phyloP scores from a whole-genome alignment of 495 filamentous ascomycete species.

The Lophium mytilinum region DNA sequence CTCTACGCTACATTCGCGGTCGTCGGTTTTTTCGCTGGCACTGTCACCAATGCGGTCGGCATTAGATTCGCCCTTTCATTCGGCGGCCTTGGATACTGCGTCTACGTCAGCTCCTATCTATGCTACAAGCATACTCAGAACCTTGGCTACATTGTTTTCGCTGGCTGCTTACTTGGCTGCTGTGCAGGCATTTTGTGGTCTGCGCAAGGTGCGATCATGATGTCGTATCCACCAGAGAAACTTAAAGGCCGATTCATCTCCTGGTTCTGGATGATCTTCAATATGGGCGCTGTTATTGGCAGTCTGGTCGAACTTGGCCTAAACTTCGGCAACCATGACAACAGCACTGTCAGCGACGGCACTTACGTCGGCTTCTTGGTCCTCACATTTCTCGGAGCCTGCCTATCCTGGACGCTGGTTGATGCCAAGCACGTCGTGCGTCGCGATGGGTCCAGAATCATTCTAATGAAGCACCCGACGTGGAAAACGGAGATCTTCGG shows the following conservation, averaged over 20 bases:
- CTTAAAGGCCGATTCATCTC: constrained; percentile 85
- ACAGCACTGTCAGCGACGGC: constrained; percentile 60
- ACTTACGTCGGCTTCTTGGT: constrained; percentile 87
- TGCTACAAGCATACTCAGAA: constrained; percentile 72
- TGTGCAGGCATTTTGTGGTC: constrained; percentile 87
- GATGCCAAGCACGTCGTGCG: constrained; percentile 69
- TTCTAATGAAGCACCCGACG: constrained; percentile 76
- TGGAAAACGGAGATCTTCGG: constrained; percentile 60
- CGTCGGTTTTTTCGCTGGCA: constrained; percentile 48
- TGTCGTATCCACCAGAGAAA: constrained; percentile 77
- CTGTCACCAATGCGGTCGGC: constrained; percentile 62
- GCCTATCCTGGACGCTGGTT: constrained; percentile 59
- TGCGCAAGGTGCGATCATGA: constrained; percentile 92
- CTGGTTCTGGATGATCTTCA: constrained; percentile 94
- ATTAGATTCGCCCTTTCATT: constrained; percentile 63
- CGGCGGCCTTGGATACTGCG: constrained; percentile 78
- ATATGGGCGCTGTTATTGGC: constrained; percentile 64
- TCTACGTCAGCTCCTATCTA: constrained; percentile 73
- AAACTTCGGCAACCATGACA: constrained; percentile 54
- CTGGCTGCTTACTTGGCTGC: constrained; percentile 53
- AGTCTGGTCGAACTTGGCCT: constrained; percentile 56
- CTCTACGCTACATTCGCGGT: constrained; percentile 42
- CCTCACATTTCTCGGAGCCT: constrained; percentile 67
- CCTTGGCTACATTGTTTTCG: constrained; percentile 48
- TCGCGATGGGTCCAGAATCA: constrained; percentile 66